Percentiles rank a stretch among this genome's conserved stretches.
Evolutionary conservation across 768 basidiomycete genomes (phyloP).

Genomic region (Lentinula raphanica): DNA sequence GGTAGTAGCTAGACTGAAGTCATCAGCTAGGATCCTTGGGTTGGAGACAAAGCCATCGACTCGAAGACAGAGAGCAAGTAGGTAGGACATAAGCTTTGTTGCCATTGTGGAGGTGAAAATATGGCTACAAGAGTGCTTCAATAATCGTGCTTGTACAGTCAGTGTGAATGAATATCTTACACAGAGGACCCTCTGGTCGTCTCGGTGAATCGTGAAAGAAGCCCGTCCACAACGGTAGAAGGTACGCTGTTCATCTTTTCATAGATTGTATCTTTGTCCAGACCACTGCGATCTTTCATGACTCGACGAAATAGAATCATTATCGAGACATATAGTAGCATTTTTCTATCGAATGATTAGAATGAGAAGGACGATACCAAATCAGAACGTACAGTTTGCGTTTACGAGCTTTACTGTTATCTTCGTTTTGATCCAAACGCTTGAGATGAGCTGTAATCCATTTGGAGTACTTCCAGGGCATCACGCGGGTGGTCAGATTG

Average conservation of each 20-base stretch:
- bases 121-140: conserved; percentile 29
- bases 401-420: conserved; percentile 43
- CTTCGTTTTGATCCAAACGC: conserved; percentile 28
- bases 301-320: conserved; percentile 67
- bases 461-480: conserved; percentile 57
- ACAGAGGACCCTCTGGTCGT: conserved; percentile 56
- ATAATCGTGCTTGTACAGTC: background rate
- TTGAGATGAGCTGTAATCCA: conserved; percentile 71
- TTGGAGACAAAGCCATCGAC: conserved; percentile 77
- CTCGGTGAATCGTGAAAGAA: conserved; percentile 80
- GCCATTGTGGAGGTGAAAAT: conserved; percentile 64
- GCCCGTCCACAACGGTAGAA: conserved; percentile 60
- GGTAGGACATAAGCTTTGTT: conserved; percentile 67
- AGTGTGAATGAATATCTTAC: conserved; percentile 32
- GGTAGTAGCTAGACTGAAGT: conserved; percentile 58
- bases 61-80: conserved; percentile 77
- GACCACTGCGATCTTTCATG: conserved; percentile 26
- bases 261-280: conserved; percentile 47
- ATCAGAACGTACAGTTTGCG: conserved; percentile 44
- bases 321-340: conserved; percentile 75
- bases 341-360: conserved; percentile 47
- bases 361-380: background rate
- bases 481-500: conserved; percentile 48
- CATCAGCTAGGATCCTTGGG: conserved; percentile 59
- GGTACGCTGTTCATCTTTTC: conserved; percentile 59